Evolutionary conservation across 2,329 filamentous ascomycete genomes (phyloP), one percentile per base, ranked within the genome.

Genomic region (Calonectria leucothoes): DNA sequence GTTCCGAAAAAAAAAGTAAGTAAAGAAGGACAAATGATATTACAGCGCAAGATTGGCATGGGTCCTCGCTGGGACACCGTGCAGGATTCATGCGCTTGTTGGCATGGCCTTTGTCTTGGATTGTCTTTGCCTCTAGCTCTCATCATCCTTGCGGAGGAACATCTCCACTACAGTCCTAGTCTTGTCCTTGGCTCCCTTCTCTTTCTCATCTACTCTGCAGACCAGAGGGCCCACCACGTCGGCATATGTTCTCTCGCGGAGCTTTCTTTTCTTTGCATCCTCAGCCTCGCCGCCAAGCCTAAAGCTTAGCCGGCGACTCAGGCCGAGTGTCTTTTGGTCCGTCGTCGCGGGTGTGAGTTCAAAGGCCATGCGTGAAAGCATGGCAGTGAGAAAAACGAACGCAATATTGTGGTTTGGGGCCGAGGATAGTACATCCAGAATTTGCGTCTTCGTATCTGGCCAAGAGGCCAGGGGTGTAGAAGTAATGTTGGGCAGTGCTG

Each of bases 381-480:
- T 96, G 11, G 94, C 92, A 0, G 93, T 95, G 20, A 98, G 86
- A 76, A 98, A 95, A 2, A 98, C 94, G 80, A 98, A 98, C 0
- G 94, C 94, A 69, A 98, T 96, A 81, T 95, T 97, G 84, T 98
- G 94, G 64, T 93, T 93, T 0, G 95, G 94, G 0, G 91, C 89
- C 2, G 90, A 87, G 0, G 93, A 90, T 2, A 98, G 88, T 2
- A 93, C 89, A 77, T 98, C 96, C 6, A 98, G 90, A 2, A 97
- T 83, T 4, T 85, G 81, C 0, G 84, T 84, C 80, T 90, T 91
- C 77, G 87, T 84, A 45, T 89, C 85, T 25, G 81, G 69, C 82
- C 82, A 84, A 1, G 79, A 76, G 5, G 76, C 57, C n/a, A 69
- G 33, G 0, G 82, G 78, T 6, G 82, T 51, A 0, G 80, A 77